phyloP scores from a whole-genome alignment of 371 early-diverging fungal species.

The Mucor circinelloides region DNA sequence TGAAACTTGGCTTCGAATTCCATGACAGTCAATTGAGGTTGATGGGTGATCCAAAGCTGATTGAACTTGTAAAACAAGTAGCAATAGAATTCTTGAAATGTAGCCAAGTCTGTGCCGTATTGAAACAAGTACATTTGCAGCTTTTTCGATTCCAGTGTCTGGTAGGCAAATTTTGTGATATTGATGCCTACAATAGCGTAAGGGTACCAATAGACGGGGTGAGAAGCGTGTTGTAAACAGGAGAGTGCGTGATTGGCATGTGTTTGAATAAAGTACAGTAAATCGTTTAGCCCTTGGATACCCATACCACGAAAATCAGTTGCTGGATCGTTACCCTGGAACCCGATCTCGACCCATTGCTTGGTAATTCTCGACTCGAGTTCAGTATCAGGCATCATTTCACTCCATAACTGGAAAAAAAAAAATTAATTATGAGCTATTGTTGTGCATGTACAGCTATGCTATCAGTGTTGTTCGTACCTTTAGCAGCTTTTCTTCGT shows the following conservation, averaged over 20 bases:
- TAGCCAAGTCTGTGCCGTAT: constrained; percentile 54
- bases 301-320: constrained; percentile 92
- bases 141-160: constrained; percentile 63
- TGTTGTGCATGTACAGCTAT: too few relatives aligned
- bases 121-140: constrained; percentile 68
- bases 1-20: constrained; percentile 73
- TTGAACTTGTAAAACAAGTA: constrained; percentile 73
- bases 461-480: too few relatives aligned
- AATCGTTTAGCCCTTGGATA: constrained; percentile 74
- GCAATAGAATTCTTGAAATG: constrained; percentile 75
- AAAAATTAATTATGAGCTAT: too few relatives aligned
- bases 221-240: constrained; percentile 36
- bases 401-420: constrained; percentile 81
- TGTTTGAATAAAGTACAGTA: constrained; percentile 67
- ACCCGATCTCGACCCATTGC: constrained; percentile 79
- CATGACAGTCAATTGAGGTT: constrained; percentile 67
- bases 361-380: constrained; percentile 52
- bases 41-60: constrained; percentile 64
- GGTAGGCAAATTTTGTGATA: constrained; percentile 71
- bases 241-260: constrained; percentile 57
- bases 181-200: constrained; percentile 86
- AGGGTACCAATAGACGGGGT: constrained; percentile 60
- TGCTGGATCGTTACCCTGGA: constrained; percentile 85
- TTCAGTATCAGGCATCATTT: constrained; percentile 63
- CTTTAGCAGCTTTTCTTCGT: constrained; percentile 70